These are phyloP conservation scores for Stephania cephalantha DNA, from an alignment of 164 flowering plant genomes.

Conservation along the genomic window DNA sequence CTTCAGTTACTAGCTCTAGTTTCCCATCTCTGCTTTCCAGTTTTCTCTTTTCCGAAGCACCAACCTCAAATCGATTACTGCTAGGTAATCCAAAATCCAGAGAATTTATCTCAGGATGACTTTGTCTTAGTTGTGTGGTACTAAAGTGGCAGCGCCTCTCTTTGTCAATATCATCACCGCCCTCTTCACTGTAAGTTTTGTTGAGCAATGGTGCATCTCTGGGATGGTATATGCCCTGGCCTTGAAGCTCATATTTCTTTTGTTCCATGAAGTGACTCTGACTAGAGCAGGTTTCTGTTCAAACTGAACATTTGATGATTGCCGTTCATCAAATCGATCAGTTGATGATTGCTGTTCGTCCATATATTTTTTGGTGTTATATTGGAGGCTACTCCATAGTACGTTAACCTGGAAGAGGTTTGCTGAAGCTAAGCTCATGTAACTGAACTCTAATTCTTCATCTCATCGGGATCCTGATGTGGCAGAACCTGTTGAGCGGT, in stretches of 20 bases:
- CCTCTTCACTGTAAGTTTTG: slow-evolving; percentile 91
- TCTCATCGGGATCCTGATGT: slow-evolving; percentile 10
- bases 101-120: slow-evolving; percentile 46
- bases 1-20: slow-evolving; percentile 68
- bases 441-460: slow-evolving; percentile 18
- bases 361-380: slow-evolving; percentile 3
- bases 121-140: slow-evolving; percentile 22
- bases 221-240: slow-evolving; percentile 65
- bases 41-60: slow-evolving; percentile 87
- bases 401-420: slow-evolving; percentile 13
- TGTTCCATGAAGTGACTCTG: slow-evolving; percentile 82
- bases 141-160: slow-evolving; percentile 84
- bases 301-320: not conserved
- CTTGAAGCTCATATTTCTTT: slow-evolving; percentile 81
- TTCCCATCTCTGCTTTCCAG: slow-evolving; percentile 82
- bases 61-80: slow-evolving; percentile 74
- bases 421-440: slow-evolving; percentile 15
- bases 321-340: slow-evolving; percentile 1
- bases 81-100: slow-evolving; percentile 46
- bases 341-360: not conserved
- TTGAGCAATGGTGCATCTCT: slow-evolving; percentile 91
- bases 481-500: slow-evolving; percentile 10
- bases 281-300: slow-evolving; percentile 9
- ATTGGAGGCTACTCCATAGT: not conserved
- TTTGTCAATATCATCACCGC: slow-evolving; percentile 98